These are phyloP conservation scores for Falciphora oryzae DNA, from an alignment of 2,329 filamentous ascomycete genomes.

Conservation along the genomic window DNA sequence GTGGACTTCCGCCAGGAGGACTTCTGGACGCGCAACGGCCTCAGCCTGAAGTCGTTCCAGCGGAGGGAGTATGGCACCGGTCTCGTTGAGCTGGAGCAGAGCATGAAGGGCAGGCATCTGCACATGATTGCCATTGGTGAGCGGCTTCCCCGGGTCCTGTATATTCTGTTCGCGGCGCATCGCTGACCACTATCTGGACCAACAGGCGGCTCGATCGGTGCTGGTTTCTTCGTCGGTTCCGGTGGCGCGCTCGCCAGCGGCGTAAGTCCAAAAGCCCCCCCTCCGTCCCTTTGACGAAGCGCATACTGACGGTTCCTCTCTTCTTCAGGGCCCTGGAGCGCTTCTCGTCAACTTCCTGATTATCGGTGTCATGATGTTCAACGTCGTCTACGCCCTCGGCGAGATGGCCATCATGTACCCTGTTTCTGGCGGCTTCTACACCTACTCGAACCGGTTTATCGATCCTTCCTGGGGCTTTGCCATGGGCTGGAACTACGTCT, in stretches of 20 bases:
- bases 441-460: slow-evolving; percentile 50
- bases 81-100: slow-evolving; percentile 32
- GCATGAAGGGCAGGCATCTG: slow-evolving; percentile 19
- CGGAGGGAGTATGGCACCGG: slow-evolving; percentile 29
- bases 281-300: not conserved
- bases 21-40: slow-evolving; percentile 33
- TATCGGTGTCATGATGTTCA: slow-evolving; percentile 55
- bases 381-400: slow-evolving; percentile 56
- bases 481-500: slow-evolving; percentile 46
- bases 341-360: slow-evolving; percentile 46
- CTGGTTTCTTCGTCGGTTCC: slow-evolving; percentile 57
- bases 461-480: slow-evolving; percentile 50
- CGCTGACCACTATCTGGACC: no score
- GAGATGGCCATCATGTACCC: slow-evolving; percentile 51
- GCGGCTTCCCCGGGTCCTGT: not conserved
- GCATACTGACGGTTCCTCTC: not conserved
- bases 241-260: slow-evolving; percentile 43
- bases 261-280: slow-evolving; percentile 24
- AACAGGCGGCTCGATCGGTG: slow-evolving; percentile 48
- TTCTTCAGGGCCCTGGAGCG: slow-evolving; percentile 32
- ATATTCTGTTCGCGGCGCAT: no score
- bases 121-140: slow-evolving; percentile 20
- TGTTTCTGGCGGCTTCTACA: slow-evolving; percentile 53
- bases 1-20: slow-evolving; percentile 21
- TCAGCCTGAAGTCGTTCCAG: slow-evolving; percentile 36